These are phyloP conservation scores for Plasmodium chabaudi DNA, from an alignment of 169 alveolate species.

Conservation along the genomic window DNA sequence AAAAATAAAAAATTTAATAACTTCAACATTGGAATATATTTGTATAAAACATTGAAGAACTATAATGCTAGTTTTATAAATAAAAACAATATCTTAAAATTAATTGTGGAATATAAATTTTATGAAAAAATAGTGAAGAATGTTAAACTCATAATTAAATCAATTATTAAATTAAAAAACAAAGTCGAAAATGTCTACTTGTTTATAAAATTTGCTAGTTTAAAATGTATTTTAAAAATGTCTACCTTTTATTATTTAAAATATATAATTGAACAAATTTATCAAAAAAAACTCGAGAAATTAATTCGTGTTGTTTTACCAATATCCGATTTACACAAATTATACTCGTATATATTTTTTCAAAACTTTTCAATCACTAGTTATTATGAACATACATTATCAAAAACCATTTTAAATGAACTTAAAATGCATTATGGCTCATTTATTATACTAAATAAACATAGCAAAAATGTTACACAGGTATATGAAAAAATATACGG, in stretches of 20 bases:
- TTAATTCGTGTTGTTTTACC: constrained; percentile 68
- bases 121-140: constrained; percentile 27
- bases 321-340: constrained; percentile 49
- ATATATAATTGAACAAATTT: constrained; percentile 50
- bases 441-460: constrained; percentile 22
- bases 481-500: constrained; percentile 23
- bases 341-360: constrained; percentile 57
- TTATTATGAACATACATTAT: constrained; percentile 44
- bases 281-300: constrained; percentile 37
- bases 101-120: constrained; percentile 30
- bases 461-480: constrained; percentile 13
- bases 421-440: constrained; percentile 20
- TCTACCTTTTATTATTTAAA: constrained; percentile 64
- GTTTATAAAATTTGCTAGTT: constrained; percentile 54
- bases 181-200: constrained; percentile 41
- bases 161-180: constrained; percentile 22
- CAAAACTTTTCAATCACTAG: constrained; percentile 44
- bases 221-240: constrained; percentile 63
- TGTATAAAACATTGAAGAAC: constrained; percentile 12
- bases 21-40: constrained; percentile 14
- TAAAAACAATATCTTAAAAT: constrained; percentile 12
- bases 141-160: constrained; percentile 37
- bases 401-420: constrained; percentile 8
- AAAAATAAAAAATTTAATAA: constrained; percentile 18
- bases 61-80: constrained; percentile 22